These are phyloP conservation scores for Brassica hybrid DNA, from an alignment of 441 rosid species.

Conservation along the genomic window DNA sequence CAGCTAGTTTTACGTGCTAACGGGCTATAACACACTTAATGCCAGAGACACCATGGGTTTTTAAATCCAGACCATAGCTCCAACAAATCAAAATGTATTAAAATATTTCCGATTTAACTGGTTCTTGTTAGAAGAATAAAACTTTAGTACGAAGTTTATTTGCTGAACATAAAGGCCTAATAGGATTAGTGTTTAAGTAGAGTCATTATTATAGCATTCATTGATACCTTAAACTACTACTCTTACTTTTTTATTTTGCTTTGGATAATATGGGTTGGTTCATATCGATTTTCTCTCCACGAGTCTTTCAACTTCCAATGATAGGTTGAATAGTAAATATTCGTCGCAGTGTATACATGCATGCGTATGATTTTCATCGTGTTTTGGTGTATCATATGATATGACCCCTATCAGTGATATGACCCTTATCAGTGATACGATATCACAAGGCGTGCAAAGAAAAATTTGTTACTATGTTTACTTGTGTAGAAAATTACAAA, in stretches of 20 bases:
- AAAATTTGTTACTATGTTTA: not conserved
- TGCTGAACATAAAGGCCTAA: too few relatives aligned
- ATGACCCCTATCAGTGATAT: not conserved
- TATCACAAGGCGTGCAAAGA: constrained; percentile 27
- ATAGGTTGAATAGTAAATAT: not conserved
- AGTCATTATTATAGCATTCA: not conserved
- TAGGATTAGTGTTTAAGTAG: not conserved
- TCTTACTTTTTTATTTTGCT: not conserved
- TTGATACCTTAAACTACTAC: not conserved
- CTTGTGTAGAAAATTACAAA: constrained; percentile 35
- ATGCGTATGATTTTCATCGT: constrained; percentile 16
- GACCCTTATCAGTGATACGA: not conserved
- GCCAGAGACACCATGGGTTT: too few relatives aligned
- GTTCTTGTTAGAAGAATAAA: too few relatives aligned
- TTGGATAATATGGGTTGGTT: not conserved
- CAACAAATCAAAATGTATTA: too few relatives aligned
- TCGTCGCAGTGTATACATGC: constrained; percentile 1
- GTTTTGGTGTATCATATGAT: constrained; percentile 16
- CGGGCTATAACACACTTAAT: too few relatives aligned
- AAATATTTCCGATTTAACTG: too few relatives aligned
- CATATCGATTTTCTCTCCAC: not conserved
- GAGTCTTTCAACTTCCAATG: not conserved
- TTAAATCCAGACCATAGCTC: too few relatives aligned
- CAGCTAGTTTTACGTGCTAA: too few relatives aligned
- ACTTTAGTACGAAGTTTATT: too few relatives aligned